Base-by-base conservation (phyloP, 139 green algal species). In the Coelastrella sp. region DNA sequence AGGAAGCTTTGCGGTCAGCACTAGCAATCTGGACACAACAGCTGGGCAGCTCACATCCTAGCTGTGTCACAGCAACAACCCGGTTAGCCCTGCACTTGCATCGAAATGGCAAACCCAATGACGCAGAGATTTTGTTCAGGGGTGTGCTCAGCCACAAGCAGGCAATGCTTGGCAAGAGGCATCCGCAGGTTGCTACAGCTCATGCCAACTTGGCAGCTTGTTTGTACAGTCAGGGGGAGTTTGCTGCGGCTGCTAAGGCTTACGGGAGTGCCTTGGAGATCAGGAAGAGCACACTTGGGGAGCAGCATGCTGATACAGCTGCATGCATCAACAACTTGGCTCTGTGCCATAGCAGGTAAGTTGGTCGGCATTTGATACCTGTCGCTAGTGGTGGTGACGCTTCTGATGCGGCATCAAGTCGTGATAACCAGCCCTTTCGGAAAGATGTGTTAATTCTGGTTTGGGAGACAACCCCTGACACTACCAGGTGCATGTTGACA, bases 51-150 rank as follows among this genome's bases (percentile, higher is more conserved):
- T 32, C 65, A 0, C 89, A 92, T 32, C 89, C 89, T 10, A 85
- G 86, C 75, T 23, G 73, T 7, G 13, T 92, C 8, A 16, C 73
- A n/a, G 79, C 80, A n/a, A 85, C 58, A 20, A 66, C 73, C 3
- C 82, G 82, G 16, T 74, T 92, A 20, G 89, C 81, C 0, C 5
- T 73, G 73, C 20, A 79, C 73, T 60, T 85, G 13, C 59, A 88
- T 22, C n/a, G 66, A 13, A 66, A 85, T 6, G 81, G 81, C 73
- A 83, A 85, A 13, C 32, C 59, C 8, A 73, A 7, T n/a, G 81
- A 79, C 32, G 89, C 89, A 13, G 89, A 92, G 81, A 56, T n/a
- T 19, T 22, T 92, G 89, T 86, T 89, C 60, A 23, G 20, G 82
- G 73, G 77, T 60, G 89, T 88, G 89, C 47, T 92, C 59, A 77